Evolutionary conservation across 768 basidiomycete genomes (phyloP).

Genomic region (Naganishia onofrii): DNA sequence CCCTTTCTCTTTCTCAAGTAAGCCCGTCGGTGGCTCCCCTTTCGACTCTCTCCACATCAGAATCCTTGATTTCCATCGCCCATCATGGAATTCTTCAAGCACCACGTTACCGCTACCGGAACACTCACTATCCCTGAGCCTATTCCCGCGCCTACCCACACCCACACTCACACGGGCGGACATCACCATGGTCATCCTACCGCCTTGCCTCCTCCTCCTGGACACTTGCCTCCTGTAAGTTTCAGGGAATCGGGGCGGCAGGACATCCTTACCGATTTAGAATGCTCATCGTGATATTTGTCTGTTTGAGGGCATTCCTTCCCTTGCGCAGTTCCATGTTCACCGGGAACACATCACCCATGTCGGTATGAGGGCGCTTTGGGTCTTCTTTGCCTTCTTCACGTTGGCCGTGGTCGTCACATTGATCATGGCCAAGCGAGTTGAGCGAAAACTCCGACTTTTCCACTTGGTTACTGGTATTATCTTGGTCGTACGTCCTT

Average conservation of each 20-base stretch:
- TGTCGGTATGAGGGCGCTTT: conserved; percentile 41
- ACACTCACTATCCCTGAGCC: conserved; percentile 32
- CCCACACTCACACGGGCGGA: background rate
- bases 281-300: background rate
- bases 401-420: conserved; percentile 38
- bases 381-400: conserved; percentile 44
- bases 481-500: conserved; percentile 39
- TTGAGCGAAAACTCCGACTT: conserved; percentile 43
- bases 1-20: background rate
- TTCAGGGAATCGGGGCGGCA: too few species aligned
- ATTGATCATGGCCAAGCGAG: conserved; percentile 40
- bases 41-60: background rate
- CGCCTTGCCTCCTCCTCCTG: conserved; percentile 9
- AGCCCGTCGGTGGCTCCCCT: background rate
- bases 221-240: conserved; percentile 21
- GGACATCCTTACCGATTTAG: too few species aligned
- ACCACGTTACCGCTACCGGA: conserved; percentile 8
- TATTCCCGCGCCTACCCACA: conserved; percentile 16
- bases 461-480: conserved; percentile 49
- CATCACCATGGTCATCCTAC: conserved; percentile 20
- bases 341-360: conserved; percentile 36
- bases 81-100: conserved; percentile 26
- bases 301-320: background rate
- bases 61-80: background rate
- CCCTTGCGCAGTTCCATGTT: conserved; percentile 7